Evolutionary conservation across 352 stramenopile genomes (phyloP), one percentile per base, ranked within the genome.

Genomic region (Phytophthora agathidicida): DNA sequence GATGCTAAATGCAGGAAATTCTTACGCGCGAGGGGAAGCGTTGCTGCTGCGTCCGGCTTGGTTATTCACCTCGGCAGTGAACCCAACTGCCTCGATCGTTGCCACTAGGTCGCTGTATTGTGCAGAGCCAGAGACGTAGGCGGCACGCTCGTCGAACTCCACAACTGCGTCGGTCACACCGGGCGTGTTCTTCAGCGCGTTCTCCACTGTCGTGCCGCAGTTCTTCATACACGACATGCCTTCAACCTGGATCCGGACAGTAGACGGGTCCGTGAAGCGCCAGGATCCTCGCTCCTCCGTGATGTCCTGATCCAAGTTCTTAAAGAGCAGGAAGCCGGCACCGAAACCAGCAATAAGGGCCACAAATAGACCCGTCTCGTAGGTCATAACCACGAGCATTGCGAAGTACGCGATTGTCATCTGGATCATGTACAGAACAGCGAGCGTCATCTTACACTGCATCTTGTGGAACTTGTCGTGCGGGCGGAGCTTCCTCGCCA

Each of bases 161-260:
- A 96, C 88, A 31, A 89, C 71, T 35, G 80, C 90, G 49, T 87
- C 74, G 6, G 74, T 79, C 44, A 97, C 91, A 26, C 89, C 87
- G 14, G 73, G 54, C 3, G 51, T 65, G 45, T 64, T 68, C 32
- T 75, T 75, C 54, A 98, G 62, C 26, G 92, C 85, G 48, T 72
- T 88, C 62, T 93, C 71, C 22, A 97, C 91, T 1, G 92, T 98
- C 20, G 56, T 97, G 36, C 96, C 97, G 65, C 94, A 97, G 73
- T 98, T 98, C 51, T 98, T 98, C 82, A 98, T 95, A 46, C 91
- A 98, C 65, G 78, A 98, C 81, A 97, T 97, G 39, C 93, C 91
- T 41, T 96, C 84, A 5, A 98, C 77, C 41, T 73, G 69, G 20
- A 96, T 75, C 10, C 75, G 58, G 35, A 94, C 73, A 9, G 77